Evolutionary conservation across 768 basidiomycete genomes (phyloP).

Genomic region (Chiua virens): DNA sequence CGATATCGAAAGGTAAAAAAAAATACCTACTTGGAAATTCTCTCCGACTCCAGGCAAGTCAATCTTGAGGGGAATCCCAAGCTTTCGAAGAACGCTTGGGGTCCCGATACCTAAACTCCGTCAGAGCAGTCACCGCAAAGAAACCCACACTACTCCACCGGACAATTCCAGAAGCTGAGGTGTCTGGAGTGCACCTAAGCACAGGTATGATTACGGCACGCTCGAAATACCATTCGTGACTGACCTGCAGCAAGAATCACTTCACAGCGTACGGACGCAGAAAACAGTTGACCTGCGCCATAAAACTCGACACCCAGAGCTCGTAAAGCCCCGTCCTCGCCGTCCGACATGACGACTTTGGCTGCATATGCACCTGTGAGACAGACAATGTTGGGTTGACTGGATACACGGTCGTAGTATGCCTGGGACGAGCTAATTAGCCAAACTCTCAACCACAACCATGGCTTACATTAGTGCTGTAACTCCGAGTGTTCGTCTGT

Average conservation of each 20-base stretch:
- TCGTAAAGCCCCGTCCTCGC: too few relatives aligned
- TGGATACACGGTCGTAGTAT: slow-evolving; percentile 18
- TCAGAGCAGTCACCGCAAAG: not conserved
- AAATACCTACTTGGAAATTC: slow-evolving; percentile 29
- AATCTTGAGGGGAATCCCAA: slow-evolving; percentile 28
- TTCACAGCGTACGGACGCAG: slow-evolving; percentile 14
- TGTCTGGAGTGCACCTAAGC: slow-evolving; percentile 29
- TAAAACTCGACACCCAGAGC: slow-evolving; percentile 25
- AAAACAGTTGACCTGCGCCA: slow-evolving; percentile 15
- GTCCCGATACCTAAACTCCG: slow-evolving; percentile 10
- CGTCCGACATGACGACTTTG: too few relatives aligned
- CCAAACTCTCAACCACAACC: not conserved
- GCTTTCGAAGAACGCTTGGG: slow-evolving; percentile 4
- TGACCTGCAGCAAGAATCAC: slow-evolving; percentile 20
- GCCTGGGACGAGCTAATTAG: slow-evolving; percentile 2
- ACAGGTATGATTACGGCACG: not conserved
- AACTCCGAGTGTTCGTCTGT: slow-evolving; percentile 15
- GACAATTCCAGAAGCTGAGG: slow-evolving; percentile 38
- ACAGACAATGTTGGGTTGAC: slow-evolving; percentile 21
- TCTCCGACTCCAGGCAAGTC: slow-evolving; percentile 38
- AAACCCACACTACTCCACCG: too few relatives aligned
- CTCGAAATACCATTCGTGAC: not conserved
- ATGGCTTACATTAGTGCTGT: slow-evolving; percentile 13
- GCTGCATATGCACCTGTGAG: slow-evolving; percentile 25
- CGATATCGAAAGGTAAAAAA: not conserved